Percentiles rank a stretch among this genome's conserved stretches.
Evolutionary conservation across 2,329 filamentous ascomycete genomes (phyloP).

Genomic region (Aspergillus tanneri): DNA sequence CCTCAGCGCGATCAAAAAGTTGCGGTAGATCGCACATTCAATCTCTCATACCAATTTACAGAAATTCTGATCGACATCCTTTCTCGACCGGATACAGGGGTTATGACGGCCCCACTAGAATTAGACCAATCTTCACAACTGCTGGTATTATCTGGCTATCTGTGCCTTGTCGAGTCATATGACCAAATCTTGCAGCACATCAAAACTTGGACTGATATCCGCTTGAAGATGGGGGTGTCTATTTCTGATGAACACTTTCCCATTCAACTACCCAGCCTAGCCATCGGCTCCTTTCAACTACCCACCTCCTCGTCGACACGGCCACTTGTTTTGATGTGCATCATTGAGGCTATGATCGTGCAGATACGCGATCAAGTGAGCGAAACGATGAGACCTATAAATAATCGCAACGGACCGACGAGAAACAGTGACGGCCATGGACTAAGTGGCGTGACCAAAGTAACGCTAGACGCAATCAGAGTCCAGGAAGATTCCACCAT

Average conservation of each 20-base stretch:
- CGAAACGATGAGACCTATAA: slow-evolving; percentile 3
- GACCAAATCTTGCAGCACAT: slow-evolving; percentile 10
- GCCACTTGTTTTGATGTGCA: slow-evolving; percentile 6
- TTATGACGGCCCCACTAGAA: neutral
- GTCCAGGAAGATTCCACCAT: slow-evolving; percentile 4
- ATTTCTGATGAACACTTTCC: slow-evolving; percentile 4
- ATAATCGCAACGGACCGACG: neutral
- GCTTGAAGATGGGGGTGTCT: slow-evolving; percentile 1
- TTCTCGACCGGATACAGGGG: neutral
- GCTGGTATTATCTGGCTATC: slow-evolving; percentile 8
- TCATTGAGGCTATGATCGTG: slow-evolving; percentile 19
- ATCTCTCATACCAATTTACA: slow-evolving; percentile 4
- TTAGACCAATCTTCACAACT: slow-evolving; percentile 6
- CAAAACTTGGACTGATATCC: slow-evolving; percentile 3
- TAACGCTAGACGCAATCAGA: slow-evolving; percentile 1
- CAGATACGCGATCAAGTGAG: slow-evolving; percentile 1
- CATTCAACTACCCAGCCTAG: slow-evolving; percentile 1
- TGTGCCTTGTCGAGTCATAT: slow-evolving; percentile 5
- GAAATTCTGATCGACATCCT: slow-evolving; percentile 2
- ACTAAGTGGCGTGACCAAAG: slow-evolving; percentile 1
- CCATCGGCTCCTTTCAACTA: slow-evolving; percentile 4
- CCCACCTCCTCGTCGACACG: neutral
- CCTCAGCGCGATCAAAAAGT: slow-evolving; percentile 1
- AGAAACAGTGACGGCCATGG: neutral
- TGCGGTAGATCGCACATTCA: slow-evolving; percentile 4